These are phyloP conservation scores for Didymella lethalis DNA, from an alignment of 2,329 filamentous ascomycete species.

Conservation along the genomic window DNA sequence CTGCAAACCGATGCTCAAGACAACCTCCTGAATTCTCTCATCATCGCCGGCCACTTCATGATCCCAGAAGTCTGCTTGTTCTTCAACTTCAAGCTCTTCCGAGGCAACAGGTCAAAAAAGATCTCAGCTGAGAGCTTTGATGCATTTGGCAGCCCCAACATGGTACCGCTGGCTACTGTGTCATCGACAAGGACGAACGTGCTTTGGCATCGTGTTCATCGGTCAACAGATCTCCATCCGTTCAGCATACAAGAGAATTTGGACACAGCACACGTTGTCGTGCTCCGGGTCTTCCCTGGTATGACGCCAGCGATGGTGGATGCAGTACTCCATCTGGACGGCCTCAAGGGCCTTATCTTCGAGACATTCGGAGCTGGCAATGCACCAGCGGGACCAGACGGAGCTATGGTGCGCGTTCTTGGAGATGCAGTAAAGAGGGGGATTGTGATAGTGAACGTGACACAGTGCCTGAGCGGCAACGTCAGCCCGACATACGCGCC, in stretches of 20 bases:
- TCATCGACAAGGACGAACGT: conserved; percentile 82
- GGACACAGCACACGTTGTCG: conserved; percentile 88
- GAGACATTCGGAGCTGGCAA: conserved; percentile 96
- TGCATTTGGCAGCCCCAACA: conserved; percentile 89
- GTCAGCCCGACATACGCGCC: conserved; percentile 54
- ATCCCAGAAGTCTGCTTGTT: conserved; percentile 93
- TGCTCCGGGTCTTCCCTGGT: conserved; percentile 87
- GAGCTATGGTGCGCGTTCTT: conserved; percentile 79
- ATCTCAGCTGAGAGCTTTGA: conserved; percentile 85
- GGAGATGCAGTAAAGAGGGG: conserved; percentile 78
- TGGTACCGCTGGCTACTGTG: conserved; percentile 79
- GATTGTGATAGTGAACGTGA: conserved; percentile 88
- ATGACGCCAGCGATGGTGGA: conserved; percentile 95
- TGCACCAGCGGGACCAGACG: conserved; percentile 81
- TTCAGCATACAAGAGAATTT: conserved; percentile 75
- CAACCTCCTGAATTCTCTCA: conserved; percentile 85
- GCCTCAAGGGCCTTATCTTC: conserved; percentile 80
- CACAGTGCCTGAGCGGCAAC: conserved; percentile 73
- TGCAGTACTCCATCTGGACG: conserved; percentile 78
- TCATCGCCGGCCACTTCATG: conserved; percentile 90
- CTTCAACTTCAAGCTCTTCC: conserved; percentile 90
- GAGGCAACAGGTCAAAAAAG: conserved; percentile 88
- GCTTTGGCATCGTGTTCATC: conserved; percentile 78
- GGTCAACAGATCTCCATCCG: conserved; percentile 75
- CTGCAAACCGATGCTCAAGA: conserved; percentile 91